Conservation (phyloP, 2,329 filamentous ascomycete species). For the Fusarium sp. region DNA sequence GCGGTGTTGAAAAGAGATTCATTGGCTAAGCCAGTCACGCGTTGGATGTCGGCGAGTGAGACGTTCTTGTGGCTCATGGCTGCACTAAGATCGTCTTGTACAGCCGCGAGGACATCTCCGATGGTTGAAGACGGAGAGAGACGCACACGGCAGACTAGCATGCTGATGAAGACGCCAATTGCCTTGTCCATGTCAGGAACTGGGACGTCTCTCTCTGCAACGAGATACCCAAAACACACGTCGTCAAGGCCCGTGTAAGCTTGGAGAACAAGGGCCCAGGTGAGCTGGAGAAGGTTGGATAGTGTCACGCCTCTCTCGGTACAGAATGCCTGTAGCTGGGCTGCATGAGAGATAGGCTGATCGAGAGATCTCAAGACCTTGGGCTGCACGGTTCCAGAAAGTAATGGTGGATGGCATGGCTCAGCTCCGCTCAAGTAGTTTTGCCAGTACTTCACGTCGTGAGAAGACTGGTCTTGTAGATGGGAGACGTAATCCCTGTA, state of each 20-base stretch:
- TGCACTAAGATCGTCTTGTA: slow-evolving; percentile 13
- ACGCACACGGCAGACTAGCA: slow-evolving; percentile 27
- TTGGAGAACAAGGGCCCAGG: slow-evolving; percentile 35
- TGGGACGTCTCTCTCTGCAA: slow-evolving; percentile 18
- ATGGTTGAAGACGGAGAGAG: slow-evolving; percentile 1
- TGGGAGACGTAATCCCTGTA: slow-evolving; percentile 37
- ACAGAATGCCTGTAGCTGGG: slow-evolving; percentile 13
- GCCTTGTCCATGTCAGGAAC: slow-evolving; percentile 18
- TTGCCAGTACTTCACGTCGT: slow-evolving; percentile 24
- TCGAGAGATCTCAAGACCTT: slow-evolving; percentile 20
- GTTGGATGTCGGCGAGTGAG: slow-evolving; percentile 27
- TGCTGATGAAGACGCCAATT: slow-evolving; percentile 38
- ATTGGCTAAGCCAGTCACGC: not conserved
- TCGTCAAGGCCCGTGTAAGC: slow-evolving; percentile 35
- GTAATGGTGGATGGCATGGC: slow-evolving; percentile 3
- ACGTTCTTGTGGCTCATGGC: slow-evolving; percentile 26
- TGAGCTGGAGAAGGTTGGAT: slow-evolving; percentile 27
- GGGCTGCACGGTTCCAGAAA: not conserved
- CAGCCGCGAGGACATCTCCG: not conserved
- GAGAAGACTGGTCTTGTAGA: not conserved
- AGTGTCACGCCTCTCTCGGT: slow-evolving; percentile 17
- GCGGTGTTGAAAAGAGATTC: slow-evolving; percentile 41
- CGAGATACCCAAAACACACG: slow-evolving; percentile 32
- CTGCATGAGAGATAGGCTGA: slow-evolving; percentile 4
- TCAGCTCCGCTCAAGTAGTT: slow-evolving; percentile 9